Evolutionary conservation across 208 protist genomes (phyloP).

Genomic region (Willaertia magna): DNA sequence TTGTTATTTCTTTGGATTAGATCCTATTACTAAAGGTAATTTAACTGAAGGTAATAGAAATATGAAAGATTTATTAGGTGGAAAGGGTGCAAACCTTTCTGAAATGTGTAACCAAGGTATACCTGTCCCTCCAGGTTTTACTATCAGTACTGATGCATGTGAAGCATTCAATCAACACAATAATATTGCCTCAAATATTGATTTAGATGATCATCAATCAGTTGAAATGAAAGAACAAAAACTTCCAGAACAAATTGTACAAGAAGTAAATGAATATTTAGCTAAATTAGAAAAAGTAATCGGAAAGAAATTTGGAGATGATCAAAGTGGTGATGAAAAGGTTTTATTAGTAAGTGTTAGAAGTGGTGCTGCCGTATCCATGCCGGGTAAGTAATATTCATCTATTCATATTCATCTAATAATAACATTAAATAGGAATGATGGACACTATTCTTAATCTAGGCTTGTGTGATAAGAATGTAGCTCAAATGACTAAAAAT

Average conservation of each 20-base stretch:
- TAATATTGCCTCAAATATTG: slow-evolving; percentile 37
- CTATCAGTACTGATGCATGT: slow-evolving; percentile 74
- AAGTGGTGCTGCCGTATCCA: slow-evolving; percentile 72
- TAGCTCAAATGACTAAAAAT: slow-evolving; percentile 48
- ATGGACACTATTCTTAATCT: slow-evolving; percentile 87
- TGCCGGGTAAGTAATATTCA: no score
- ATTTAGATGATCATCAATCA: slow-evolving; percentile 17
- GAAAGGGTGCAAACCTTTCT: slow-evolving; percentile 76
- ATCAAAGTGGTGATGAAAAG: background rate
- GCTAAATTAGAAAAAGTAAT: slow-evolving; percentile 52
- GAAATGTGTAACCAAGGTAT: slow-evolving; percentile 78
- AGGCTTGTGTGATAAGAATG: slow-evolving; percentile 66
- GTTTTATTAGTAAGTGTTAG: background rate
- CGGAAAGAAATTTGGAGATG: background rate
- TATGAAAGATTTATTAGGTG: slow-evolving; percentile 77
- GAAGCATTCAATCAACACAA: slow-evolving; percentile 51
- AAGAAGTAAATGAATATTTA: slow-evolving; percentile 52
- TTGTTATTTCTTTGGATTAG: background rate
- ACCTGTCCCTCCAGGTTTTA: slow-evolving; percentile 77
- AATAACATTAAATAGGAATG: no score
- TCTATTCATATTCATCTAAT: no score
- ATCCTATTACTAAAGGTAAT: slow-evolving; percentile 21
- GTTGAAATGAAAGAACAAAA: background rate
- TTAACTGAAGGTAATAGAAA: slow-evolving; percentile 58
- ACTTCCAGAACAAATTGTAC: background rate